Conservation (phyloP, 2,329 filamentous ascomycete species). For the Colletotrichum sp. region DNA sequence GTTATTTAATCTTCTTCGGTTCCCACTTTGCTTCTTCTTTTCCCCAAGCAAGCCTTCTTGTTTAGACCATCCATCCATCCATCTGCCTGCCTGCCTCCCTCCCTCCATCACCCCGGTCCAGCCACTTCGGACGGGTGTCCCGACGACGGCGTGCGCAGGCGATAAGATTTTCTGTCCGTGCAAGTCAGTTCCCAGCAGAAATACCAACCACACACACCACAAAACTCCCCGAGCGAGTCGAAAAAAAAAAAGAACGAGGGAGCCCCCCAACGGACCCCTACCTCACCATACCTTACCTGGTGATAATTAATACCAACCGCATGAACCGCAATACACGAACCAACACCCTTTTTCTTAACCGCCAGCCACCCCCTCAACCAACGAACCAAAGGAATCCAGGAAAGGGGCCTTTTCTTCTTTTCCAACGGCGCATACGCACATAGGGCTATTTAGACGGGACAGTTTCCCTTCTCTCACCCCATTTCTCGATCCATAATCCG, state of each 20-base stretch:
- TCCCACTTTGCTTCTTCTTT: neutral
- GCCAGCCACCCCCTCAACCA: neutral
- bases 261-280: neutral
- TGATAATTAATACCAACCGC: conserved; percentile 13
- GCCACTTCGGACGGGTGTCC: conserved; percentile 12
- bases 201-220: neutral
- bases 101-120: neutral
- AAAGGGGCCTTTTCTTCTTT: neutral
- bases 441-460: conserved; percentile 6
- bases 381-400: neutral
- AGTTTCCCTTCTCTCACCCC: neutral
- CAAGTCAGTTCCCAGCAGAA: neutral
- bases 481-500: conserved; percentile 2
- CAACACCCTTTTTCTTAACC: neutral
- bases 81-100: neutral
- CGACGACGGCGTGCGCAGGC: conserved; percentile 11
- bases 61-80: neutral
- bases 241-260: neutral
- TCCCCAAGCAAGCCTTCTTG: neutral
- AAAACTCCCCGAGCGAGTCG: neutral
- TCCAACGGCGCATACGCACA: neutral
- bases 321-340: neutral
- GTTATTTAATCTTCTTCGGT: conserved; percentile 6
- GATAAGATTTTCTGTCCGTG: conserved; percentile 1
- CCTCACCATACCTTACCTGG: conserved; percentile 5